Base-by-base conservation (phyloP, 1,139 yeast species). In the Debaryomyces singareniensis region DNA sequence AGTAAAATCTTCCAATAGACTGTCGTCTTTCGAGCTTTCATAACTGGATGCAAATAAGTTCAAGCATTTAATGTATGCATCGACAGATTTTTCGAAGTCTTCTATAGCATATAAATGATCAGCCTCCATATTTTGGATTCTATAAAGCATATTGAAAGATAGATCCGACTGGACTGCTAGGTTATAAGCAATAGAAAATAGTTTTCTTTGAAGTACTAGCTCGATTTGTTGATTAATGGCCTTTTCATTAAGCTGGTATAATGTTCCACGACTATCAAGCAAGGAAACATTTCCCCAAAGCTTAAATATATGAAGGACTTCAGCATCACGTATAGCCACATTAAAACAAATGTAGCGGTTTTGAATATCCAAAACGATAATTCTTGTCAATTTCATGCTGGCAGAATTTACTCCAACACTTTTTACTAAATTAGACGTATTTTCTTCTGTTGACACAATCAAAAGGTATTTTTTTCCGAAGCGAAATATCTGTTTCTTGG, bases 281-380 rank as follows among this genome's bases (percentile, higher is more conserved):
- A 85, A 57, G 42, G 67, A 78, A 7, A 83, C 46, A 32, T 72
- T 75, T 16, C 61, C 69, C 71, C 80, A 71, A 42, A 73, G 57
- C 18, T 55, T 52, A 35, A 81, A 72, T 0, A 79, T 62, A 34
- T 58, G 52, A 20, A 75, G 75, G 12, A 72, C 63, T 2, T 82
- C 67, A 10, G 78, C 70, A 25, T 75, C 73, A 0, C 93, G 71
- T 21, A 87, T 68, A 20, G 83, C 73, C 28, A 79, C 71, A 35
- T 74, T 77, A 53, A 78, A 80, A 1, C 91, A 78, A 14, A 87
- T 65, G 38, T 82, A 75, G 46, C 80, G 81, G 52, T 84, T 78
- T 18, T 58, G 58, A 11, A 78, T 61, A 49, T 89, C 96, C 15
- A 87, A 54, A 6, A 89, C 67, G 2, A 83, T 50, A 3, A 86